Percentiles rank a stretch among this genome's conserved stretches.
Conservation (phyloP, 2,329 filamentous ascomycete species). For the Macrophomina tecta region DNA sequence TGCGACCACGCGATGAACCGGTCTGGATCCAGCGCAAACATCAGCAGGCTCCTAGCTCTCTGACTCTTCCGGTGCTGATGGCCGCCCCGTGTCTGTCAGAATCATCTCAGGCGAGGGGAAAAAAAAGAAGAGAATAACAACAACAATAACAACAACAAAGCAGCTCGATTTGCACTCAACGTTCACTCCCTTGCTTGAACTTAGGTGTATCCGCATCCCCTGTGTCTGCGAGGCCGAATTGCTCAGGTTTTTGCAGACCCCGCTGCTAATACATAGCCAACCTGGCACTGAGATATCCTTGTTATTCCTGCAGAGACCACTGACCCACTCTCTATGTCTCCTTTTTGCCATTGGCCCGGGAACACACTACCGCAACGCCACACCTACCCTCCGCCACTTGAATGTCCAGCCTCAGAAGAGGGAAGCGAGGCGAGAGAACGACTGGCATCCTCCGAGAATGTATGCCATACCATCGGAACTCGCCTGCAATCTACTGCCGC, state of each 20-base stretch:
- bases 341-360: not conserved
- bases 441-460: not conserved
- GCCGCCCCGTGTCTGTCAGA: not conserved
- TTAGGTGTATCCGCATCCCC: not conserved
- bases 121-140: not conserved
- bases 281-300: not conserved
- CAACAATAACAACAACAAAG: no score
- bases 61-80: not conserved
- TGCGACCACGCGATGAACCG: not conserved
- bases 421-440: conserved; percentile 6
- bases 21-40: not conserved
- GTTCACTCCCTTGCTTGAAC: not conserved
- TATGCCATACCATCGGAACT: conserved; percentile 5
- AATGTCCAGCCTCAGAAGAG: not conserved
- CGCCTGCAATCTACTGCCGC: no score
- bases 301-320: not conserved
- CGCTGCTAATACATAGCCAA: not conserved
- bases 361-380: not conserved
- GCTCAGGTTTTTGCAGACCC: not conserved
- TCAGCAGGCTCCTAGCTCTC: not conserved
- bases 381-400: not conserved
- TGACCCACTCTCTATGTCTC: not conserved
- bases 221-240: not conserved
- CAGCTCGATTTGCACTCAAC: no score
- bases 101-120: not conserved